A percentile compares a stretch with the other conserved stretches of the same genome.
These are phyloP conservation scores for Lachnellula hyalina DNA, from an alignment of 2,329 filamentous ascomycete genomes.

Conservation along the genomic window DNA sequence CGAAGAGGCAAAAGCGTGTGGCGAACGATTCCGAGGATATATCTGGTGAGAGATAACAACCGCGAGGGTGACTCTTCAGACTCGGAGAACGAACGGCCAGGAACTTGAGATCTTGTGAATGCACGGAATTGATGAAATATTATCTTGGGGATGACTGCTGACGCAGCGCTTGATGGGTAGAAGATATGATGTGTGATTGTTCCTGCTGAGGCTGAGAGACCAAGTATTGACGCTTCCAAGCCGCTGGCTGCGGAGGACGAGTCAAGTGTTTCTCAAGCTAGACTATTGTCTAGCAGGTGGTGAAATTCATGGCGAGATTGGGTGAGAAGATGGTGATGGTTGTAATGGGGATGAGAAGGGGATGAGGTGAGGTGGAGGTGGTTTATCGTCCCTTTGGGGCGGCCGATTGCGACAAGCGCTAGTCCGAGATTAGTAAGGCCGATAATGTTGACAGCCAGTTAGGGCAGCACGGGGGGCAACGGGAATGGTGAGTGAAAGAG, in stretches of 20 bases:
- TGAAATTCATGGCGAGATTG: slow-evolving; percentile 22
- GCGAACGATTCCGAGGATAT: slow-evolving; percentile 27
- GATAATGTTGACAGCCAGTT: neutral
- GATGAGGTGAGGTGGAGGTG: slow-evolving; percentile 1
- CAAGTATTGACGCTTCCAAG: slow-evolving; percentile 37
- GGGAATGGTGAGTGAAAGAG: neutral
- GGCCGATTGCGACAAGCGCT: neutral
- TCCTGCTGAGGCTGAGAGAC: slow-evolving; percentile 38
- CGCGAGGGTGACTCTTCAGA: slow-evolving; percentile 30
- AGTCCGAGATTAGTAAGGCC: neutral
- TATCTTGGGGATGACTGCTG: slow-evolving; percentile 13
- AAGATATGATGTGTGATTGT: slow-evolving; percentile 16
- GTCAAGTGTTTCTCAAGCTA: slow-evolving; percentile 37
- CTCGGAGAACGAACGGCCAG: slow-evolving; percentile 31
- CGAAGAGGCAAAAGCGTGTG: slow-evolving; percentile 28
- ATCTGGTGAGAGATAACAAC: slow-evolving; percentile 26
- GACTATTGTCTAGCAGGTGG: slow-evolving; percentile 41
- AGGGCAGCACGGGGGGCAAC: no score
- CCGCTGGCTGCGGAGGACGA: slow-evolving; percentile 40
- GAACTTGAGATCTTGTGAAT: slow-evolving; percentile 27
- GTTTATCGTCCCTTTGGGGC: neutral
- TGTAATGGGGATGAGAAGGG: slow-evolving; percentile 8
- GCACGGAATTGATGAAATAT: slow-evolving; percentile 11
- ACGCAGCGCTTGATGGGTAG: slow-evolving; percentile 15
- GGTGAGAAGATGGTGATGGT: slow-evolving; percentile 10